phyloP scores from a whole-genome alignment of 139 green algal genomes.

The Medakamo hakoo region DNA sequence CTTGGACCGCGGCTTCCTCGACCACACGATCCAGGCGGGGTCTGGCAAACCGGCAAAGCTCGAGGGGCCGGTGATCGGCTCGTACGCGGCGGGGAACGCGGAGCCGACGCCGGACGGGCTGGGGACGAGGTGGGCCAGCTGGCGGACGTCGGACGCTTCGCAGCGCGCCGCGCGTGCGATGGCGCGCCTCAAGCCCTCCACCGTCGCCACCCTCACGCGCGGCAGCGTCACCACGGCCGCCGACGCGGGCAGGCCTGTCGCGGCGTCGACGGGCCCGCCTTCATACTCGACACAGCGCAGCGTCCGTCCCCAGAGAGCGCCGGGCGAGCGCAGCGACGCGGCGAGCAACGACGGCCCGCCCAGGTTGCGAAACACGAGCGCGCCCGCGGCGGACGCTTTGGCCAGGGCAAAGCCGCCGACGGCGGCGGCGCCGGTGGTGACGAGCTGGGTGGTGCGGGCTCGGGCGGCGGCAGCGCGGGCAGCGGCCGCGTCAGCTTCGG shows the following conservation, averaged over 20 bases:
- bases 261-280: slow-evolving; percentile 1
- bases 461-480: no score
- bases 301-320: slow-evolving; percentile 1
- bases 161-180: slow-evolving; percentile 4
- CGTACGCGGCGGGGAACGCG: not conserved
- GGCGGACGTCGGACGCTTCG: not conserved
- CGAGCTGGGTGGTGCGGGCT: no score
- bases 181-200: slow-evolving; percentile 7
- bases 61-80: slow-evolving; percentile 4
- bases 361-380: slow-evolving; percentile 4
- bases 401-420: not conserved
- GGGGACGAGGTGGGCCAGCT: slow-evolving; percentile 3
- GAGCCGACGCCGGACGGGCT: not conserved
- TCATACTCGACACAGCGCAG: slow-evolving; percentile 10
- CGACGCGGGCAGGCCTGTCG: no score
- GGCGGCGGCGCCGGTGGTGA: no score
- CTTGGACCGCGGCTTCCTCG: slow-evolving; percentile 1
- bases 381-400: not conserved
- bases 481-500: no score
- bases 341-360: slow-evolving; percentile 3
- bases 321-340: slow-evolving; percentile 8
- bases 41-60: slow-evolving; percentile 3
- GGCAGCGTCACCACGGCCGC: not conserved
- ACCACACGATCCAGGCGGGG: slow-evolving; percentile 10
- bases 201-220: slow-evolving; percentile 4